Conservation (phyloP, 108 stramenopile genomes). For the Pseudonitzschia multiseries region DNA sequence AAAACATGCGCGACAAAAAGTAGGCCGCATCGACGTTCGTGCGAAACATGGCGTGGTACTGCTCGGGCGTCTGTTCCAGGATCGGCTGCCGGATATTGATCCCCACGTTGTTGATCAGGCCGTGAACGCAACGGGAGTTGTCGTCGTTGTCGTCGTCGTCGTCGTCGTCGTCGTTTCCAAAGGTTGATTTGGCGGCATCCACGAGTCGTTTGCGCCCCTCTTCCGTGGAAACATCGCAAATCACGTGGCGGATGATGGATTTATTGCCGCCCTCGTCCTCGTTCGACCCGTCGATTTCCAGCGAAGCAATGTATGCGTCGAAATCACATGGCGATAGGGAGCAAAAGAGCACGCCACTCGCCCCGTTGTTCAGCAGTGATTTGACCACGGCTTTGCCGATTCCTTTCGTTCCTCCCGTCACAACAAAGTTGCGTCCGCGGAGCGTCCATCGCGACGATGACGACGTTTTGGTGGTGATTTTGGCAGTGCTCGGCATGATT, state of each 20-base stretch:
- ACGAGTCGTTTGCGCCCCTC: conserved; percentile 54
- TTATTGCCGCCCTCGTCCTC: not conserved
- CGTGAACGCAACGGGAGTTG: conserved; percentile 52
- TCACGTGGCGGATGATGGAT: conserved; percentile 31
- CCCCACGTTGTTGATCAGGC: conserved; percentile 93
- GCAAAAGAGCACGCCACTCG: conserved; percentile 52
- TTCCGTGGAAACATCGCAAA: conserved; percentile 63
- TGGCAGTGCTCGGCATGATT: not conserved
- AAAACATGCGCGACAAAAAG: conserved; percentile 49
- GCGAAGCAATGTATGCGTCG: conserved; percentile 20
- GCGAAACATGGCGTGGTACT: conserved; percentile 67
- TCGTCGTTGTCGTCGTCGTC: too few relatives aligned
- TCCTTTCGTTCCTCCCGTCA: conserved; percentile 67
- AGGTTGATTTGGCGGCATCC: conserved; percentile 24
- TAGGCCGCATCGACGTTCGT: conserved; percentile 81
- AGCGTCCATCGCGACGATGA: conserved; percentile 49
- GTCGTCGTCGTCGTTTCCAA: conserved; percentile 16
- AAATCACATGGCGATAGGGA: conserved; percentile 32
- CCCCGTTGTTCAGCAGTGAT: conserved; percentile 44
- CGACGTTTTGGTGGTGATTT: not conserved
- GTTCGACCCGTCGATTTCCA: conserved; percentile 12
- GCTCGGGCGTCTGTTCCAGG: conserved; percentile 75
- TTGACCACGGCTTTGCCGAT: conserved; percentile 58
- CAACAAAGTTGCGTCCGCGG: conserved; percentile 44
- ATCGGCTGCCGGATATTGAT: conserved; percentile 76